Evolutionary conservation across 148 eudicot species (phyloP), one percentile per base, ranked within the genome.

Genomic region (Mesembryanthemum crystallinum): DNA sequence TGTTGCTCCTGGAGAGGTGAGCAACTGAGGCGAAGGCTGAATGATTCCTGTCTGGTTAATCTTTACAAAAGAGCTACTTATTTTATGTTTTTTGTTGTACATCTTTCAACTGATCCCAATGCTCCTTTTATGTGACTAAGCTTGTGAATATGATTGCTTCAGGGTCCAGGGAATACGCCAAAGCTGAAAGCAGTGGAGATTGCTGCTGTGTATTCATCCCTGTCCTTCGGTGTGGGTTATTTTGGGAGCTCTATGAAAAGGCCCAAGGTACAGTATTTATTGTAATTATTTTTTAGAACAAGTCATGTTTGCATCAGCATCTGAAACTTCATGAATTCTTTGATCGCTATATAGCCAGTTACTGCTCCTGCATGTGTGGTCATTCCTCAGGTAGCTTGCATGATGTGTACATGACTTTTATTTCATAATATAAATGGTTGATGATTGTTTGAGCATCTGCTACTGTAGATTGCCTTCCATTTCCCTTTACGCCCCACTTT

Each of bases 221-320:
- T 45, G 23, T 96, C 99, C 32, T 91, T 92, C 81, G 99, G 98
- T 72, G 69, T 92, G 75, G 98, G 99, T 42, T 96, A 96, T 85
- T 92, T 81, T 75, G 97, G 90, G 42, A 89, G 89, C 85, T 87
- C 88, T 29, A 92, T 96, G 99, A 81, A 79, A 79, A 87, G 82
- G 71, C 99, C 99, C 21, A 92, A 92, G 99, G 98, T 96, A 87
- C 33, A 8, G 1, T 32, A 20, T 35, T 23, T 25, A 15, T 1
- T 74, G 7, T 64, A 3, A 33, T 35, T 20, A 23, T 35, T 28
- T 33, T 32, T 51, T 21, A 43, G 33, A 57, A 32, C 29, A 21
- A 58, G 10, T 37, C 1, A 32, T 57, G 64, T 21, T 45, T 12
- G 17, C 18, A 11, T 24, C 25, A 2, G 29, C 12, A 1, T 6